These are phyloP conservation scores for Claviceps spartinae DNA, from an alignment of 2,329 filamentous ascomycete genomes.

Conservation along the genomic window DNA sequence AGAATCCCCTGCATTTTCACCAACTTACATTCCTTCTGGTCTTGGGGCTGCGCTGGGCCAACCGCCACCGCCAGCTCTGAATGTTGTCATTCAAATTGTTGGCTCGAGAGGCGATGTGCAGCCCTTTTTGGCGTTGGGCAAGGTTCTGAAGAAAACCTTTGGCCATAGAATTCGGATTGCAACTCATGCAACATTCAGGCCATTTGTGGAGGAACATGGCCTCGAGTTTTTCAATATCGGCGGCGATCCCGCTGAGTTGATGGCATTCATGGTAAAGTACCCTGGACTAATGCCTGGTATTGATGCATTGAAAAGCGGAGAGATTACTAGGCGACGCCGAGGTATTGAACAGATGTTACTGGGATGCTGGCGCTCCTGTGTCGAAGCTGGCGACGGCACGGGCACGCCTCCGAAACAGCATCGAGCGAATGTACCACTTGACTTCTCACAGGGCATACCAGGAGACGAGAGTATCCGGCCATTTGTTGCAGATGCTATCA, in stretches of 20 bases:
- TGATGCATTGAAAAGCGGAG: conserved; percentile 58
- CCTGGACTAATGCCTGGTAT: conserved; percentile 75
- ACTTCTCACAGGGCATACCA: conserved; percentile 18
- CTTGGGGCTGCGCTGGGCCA: too few species aligned
- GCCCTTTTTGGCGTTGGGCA: conserved; percentile 52
- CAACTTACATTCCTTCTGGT: too few species aligned
- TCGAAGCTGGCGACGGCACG: conserved; percentile 60
- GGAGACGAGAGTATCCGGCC: conserved; percentile 36
- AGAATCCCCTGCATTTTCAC: too few species aligned
- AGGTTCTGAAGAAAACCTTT: conserved; percentile 48
- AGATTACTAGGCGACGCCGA: conserved; percentile 59
- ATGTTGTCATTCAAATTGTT: conserved; percentile 46
- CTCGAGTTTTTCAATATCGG: conserved; percentile 67
- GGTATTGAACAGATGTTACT: conserved; percentile 69
- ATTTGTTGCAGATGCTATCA: conserved; percentile 74
- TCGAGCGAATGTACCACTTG: conserved; percentile 31
- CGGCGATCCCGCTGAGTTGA: conserved; percentile 61
- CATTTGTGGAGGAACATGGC: conserved; percentile 54
- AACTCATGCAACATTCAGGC: conserved; percentile 55
- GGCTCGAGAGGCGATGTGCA: conserved; percentile 65
- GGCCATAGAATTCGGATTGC: conserved; percentile 61
- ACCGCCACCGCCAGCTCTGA: too few species aligned
- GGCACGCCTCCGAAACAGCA: conserved; percentile 35
- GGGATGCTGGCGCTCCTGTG: conserved; percentile 78
- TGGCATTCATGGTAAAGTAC: conserved; percentile 88